Percentiles rank a stretch among this genome's conserved stretches.
These are phyloP conservation scores for Blepharisma japonicum DNA, from an alignment of 73 alveolate genomes.

Conservation along the genomic window DNA sequence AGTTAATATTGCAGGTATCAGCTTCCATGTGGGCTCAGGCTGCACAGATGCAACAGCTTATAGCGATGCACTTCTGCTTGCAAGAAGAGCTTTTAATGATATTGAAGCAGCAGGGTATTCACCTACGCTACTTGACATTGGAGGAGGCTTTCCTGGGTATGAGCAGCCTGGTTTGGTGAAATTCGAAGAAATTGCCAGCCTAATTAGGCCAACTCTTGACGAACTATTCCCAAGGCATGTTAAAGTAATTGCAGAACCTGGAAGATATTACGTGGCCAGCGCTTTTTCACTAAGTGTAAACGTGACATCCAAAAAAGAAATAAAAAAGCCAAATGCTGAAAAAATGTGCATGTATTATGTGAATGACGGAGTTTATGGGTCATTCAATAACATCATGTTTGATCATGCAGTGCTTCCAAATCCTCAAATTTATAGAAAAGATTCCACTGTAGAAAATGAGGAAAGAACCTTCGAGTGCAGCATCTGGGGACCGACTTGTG, in stretches of 20 bases:
- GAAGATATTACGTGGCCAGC: conserved; percentile 16
- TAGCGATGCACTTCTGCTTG: neutral
- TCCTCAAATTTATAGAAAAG: neutral
- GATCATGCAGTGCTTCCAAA: neutral
- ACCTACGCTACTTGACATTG: conserved; percentile 8
- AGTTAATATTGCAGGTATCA: neutral
- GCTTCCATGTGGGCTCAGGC: conserved; percentile 28
- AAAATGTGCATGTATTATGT: conserved; percentile 25
- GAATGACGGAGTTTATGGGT: conserved; percentile 28
- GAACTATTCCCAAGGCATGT: conserved; percentile 15
- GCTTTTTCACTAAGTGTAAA: neutral
- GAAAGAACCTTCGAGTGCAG: neutral
- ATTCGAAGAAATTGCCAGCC: conserved; percentile 27
- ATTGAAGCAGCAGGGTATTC: neutral
- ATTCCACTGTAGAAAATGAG: neutral
- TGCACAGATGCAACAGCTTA: neutral
- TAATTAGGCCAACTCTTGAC: conserved; percentile 2
- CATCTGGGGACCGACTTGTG: conserved; percentile 40
- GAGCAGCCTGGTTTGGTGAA: conserved; percentile 7
- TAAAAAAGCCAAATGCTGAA: neutral
- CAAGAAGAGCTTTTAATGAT: neutral
- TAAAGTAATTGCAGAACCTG: conserved; percentile 29
- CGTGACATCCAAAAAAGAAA: neutral
- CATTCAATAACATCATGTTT: neutral
- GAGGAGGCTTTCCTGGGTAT: conserved; percentile 27